These are phyloP conservation scores for Parafenestella ontariensis DNA, from an alignment of 2,329 filamentous ascomycete genomes.

Conservation along the genomic window DNA sequence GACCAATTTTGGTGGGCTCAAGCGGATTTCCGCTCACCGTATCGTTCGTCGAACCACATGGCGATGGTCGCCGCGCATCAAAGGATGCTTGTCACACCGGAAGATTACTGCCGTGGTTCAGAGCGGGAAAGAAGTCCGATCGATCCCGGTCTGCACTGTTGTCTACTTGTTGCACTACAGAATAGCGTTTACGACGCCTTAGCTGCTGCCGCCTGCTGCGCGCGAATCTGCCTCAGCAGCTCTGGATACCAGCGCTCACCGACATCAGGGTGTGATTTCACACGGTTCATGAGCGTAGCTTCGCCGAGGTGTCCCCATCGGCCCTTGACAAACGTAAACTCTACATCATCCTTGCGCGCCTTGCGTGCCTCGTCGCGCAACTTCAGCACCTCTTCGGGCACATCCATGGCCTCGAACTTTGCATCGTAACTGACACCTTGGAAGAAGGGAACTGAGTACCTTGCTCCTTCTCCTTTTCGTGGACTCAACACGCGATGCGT, in stretches of 20 bases:
- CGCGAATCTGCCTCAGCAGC: constrained; percentile 51
- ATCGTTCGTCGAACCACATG: neutral
- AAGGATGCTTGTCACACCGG: neutral
- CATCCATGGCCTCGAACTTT: constrained; percentile 77
- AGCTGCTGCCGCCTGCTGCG: constrained; percentile 44
- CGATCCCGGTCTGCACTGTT: neutral
- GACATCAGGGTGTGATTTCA: constrained; percentile 88
- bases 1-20: neutral
- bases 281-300: constrained; percentile 81
- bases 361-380: constrained; percentile 68
- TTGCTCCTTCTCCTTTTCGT: constrained; percentile 69
- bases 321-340: constrained; percentile 82
- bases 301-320: constrained; percentile 74
- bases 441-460: constrained; percentile 87
- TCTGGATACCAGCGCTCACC: constrained; percentile 73
- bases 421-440: constrained; percentile 83
- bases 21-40: constrained; percentile 1
- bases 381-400: constrained; percentile 68
- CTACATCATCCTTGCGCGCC: constrained; percentile 71
- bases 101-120: neutral
- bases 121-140: neutral
- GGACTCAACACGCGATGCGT: constrained; percentile 86
- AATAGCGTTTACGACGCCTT: constrained; percentile 2
- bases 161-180: neutral
- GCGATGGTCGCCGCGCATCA: neutral